A percentile compares a stretch with the other conserved stretches of the same genome.
Conservation (phyloP, 306 rosid genomes). For the Malus orientalis region DNA sequence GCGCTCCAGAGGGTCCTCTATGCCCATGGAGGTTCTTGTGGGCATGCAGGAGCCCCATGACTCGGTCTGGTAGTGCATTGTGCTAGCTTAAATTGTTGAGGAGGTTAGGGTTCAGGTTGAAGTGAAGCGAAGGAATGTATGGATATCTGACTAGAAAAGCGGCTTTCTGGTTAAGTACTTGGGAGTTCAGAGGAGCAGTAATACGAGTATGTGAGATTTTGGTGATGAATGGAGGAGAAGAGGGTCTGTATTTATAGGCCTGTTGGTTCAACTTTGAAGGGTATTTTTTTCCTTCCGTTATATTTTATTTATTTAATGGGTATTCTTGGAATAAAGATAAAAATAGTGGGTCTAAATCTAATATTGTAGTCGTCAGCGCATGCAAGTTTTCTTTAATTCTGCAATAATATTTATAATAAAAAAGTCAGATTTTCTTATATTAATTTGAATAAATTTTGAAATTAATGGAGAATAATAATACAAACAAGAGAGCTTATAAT, state of each 20-base stretch:
- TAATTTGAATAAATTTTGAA: no score
- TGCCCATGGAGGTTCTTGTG: slow-evolving; percentile 9
- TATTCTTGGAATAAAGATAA: slow-evolving; percentile 18
- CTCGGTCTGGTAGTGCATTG: slow-evolving; percentile 54
- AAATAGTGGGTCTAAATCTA: slow-evolving; percentile 4
- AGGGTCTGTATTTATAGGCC: slow-evolving; percentile 56
- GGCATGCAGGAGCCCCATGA: slow-evolving; percentile 45
- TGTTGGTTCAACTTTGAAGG: neutral
- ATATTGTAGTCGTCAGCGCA: slow-evolving; percentile 37
- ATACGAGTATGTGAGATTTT: neutral
- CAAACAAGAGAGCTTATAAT: no score
- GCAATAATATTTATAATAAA: neutral
- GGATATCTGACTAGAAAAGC: neutral
- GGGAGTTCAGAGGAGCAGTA: no score
- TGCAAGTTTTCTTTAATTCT: slow-evolving; percentile 2
- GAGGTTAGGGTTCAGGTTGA: no score
- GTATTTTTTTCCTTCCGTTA: neutral
- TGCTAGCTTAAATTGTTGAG: neutral
- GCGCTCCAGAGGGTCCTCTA: slow-evolving; percentile 38
- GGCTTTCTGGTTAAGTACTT: neutral
- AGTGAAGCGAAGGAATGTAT: no score
- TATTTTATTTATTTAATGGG: neutral
- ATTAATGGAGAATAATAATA: neutral
- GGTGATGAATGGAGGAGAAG: slow-evolving; percentile 14
- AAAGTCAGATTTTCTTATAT: no score